Percentiles rank a stretch among this genome's conserved stretches.
phyloP scores from a whole-genome alignment of 2,329 filamentous ascomycete genomes.

The Ophiostoma sp. region DNA sequence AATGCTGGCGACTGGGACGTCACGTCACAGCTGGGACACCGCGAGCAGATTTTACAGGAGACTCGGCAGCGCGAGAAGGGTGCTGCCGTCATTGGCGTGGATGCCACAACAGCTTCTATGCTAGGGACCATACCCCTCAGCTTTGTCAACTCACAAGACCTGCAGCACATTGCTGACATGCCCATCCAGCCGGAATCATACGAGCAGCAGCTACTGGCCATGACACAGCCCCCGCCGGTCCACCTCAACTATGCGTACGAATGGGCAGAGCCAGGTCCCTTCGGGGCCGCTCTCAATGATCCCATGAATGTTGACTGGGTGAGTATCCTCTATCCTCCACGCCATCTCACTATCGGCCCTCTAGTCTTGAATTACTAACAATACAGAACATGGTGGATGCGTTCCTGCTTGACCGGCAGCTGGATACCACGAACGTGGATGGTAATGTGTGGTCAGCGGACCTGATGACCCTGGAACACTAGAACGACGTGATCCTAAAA shows the following conservation, averaged over 20 bases:
- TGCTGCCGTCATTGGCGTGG: not conserved
- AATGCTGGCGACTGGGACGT: conserved; percentile 12
- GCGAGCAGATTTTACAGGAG: not conserved
- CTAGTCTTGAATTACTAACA: not conserved
- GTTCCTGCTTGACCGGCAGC: conserved; percentile 24
- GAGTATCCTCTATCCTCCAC: not conserved
- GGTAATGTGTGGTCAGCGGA: conserved; percentile 27
- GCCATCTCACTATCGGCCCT: not conserved
- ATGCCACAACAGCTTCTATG: not conserved
- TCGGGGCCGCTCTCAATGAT: conserved; percentile 25
- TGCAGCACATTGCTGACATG: not conserved
- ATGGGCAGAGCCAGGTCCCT: conserved; percentile 24
- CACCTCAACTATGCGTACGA: conserved; percentile 22
- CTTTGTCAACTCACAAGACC: conserved; percentile 1
- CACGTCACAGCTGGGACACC: not conserved
- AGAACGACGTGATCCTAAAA: not conserved
- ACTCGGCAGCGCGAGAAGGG: not conserved
- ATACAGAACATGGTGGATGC: conserved; percentile 27
- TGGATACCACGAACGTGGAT: conserved; percentile 18
- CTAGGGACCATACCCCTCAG: not conserved
- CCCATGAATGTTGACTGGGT: conserved; percentile 28
- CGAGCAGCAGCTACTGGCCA: not conserved
- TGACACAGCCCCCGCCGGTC: not conserved
- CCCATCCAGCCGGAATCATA: not conserved
- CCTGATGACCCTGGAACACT: conserved; percentile 23